phyloP scores from a whole-genome alignment of 2,329 filamentous ascomycete genomes.

The Myriosclerotinia duriaeana region DNA sequence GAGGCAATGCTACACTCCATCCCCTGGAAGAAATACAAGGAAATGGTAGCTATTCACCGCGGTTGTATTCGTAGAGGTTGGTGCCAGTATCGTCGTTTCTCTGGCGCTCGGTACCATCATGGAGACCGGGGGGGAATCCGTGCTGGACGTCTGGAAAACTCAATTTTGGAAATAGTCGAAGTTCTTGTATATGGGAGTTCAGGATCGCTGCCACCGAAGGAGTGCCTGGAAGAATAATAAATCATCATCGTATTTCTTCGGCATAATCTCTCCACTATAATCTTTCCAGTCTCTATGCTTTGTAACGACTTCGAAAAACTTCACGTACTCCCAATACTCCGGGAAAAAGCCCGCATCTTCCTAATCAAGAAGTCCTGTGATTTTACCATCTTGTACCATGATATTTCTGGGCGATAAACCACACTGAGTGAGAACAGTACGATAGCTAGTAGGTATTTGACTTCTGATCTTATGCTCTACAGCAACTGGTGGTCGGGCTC shows the following conservation, averaged over 20 bases:
- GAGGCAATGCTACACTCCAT: no score
- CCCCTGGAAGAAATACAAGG: no score
- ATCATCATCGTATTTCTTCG: not conserved
- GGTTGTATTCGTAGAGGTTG: no score
- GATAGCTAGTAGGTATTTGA: not conserved
- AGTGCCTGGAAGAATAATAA: not conserved
- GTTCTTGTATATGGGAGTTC: no score
- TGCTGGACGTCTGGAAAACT: no score
- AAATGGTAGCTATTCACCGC: no score
- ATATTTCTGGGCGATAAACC: constrained; percentile 12
- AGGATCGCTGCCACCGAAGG: not conserved
- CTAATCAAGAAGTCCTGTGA: constrained; percentile 14
- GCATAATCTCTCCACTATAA: not conserved
- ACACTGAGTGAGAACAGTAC: constrained; percentile 10
- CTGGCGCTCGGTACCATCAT: no score
- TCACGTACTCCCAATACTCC: constrained; percentile 19
- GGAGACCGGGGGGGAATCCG: no score
- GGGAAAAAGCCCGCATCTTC: constrained; percentile 10
- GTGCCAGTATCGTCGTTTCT: no score
- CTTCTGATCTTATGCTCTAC: not conserved
- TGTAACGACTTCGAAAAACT: not conserved
- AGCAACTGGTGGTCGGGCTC: not conserved
- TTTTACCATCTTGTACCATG: not conserved
- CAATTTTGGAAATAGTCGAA: no score
- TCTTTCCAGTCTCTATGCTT: not conserved